A percentile compares a stretch with the other conserved stretches of the same genome.
Evolutionary conservation across 345 rosid species (phyloP).

Genomic region (Aethionema arabicum): DNA sequence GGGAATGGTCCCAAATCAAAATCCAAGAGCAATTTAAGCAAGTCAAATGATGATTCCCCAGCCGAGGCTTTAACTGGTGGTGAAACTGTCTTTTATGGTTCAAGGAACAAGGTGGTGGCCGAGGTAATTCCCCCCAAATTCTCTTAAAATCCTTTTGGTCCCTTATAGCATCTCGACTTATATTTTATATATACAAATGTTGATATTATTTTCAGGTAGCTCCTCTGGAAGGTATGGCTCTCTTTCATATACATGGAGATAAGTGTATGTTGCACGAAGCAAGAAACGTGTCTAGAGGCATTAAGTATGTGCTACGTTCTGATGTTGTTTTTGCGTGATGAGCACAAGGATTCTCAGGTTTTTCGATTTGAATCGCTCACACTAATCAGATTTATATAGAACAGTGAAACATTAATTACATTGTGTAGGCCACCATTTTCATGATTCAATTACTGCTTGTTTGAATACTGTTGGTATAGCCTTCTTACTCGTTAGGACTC

Average conservation of each 20-base stretch:
- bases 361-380: no score
- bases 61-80: slow-evolving; percentile 72
- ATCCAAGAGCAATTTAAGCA: slow-evolving; percentile 40
- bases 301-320: slow-evolving; percentile 85
- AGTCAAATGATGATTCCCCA: slow-evolving; percentile 46
- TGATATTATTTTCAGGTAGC: slow-evolving; percentile 49
- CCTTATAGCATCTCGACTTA: neutral
- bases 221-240: slow-evolving; percentile 92
- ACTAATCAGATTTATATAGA: no score
- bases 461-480: no score
- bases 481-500: no score
- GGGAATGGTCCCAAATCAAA: slow-evolving; percentile 50
- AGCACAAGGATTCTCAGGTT: neutral
- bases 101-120: slow-evolving; percentile 69
- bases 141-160: neutral
- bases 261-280: slow-evolving; percentile 96
- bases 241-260: slow-evolving; percentile 86
- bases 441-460: no score
- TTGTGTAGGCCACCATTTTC: no score
- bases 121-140: slow-evolving; percentile 52
- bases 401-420: no score
- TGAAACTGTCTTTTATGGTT: slow-evolving; percentile 87
- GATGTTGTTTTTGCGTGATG: slow-evolving; percentile 88
- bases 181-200: neutral
- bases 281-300: slow-evolving; percentile 65